Conservation (phyloP, 2,329 filamentous ascomycete species). For the Cryoendolithus antarcticus region DNA sequence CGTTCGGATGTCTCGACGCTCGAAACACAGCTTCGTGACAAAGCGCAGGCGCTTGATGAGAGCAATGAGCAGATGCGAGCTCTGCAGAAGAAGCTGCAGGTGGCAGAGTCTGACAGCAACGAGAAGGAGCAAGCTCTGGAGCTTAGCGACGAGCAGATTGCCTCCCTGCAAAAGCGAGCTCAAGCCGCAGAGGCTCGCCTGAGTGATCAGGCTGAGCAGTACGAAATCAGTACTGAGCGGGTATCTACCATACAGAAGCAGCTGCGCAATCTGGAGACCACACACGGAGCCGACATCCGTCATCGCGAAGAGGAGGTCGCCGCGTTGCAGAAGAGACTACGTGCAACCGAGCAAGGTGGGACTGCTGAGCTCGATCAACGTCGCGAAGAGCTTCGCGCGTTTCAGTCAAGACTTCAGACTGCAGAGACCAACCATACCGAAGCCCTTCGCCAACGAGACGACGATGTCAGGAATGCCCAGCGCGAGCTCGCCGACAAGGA, state of each 20-base stretch:
- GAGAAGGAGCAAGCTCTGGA: conserved; percentile 5
- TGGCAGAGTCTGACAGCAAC: conserved; percentile 10
- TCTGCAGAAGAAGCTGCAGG: conserved; percentile 23
- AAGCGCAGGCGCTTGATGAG: conserved; percentile 24
- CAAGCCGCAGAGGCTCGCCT: conserved; percentile 14
- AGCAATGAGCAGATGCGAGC: conserved; percentile 19
- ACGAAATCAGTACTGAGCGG: conserved; percentile 17
- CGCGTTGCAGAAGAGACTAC: conserved; percentile 10
- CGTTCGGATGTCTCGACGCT: conserved; percentile 22
- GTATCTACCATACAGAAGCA: conserved; percentile 15
- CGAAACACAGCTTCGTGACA: conserved; percentile 23
- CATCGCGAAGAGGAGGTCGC: conserved; percentile 10
- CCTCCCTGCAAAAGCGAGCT: conserved; percentile 1
- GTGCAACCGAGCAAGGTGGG: conserved; percentile 12
- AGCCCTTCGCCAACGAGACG: conserved; percentile 19
- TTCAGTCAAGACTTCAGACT: conserved; percentile 21
- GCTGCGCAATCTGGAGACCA: conserved; percentile 20
- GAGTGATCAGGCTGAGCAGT: conserved; percentile 21
- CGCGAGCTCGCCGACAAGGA: conserved; percentile 25
- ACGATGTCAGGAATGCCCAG: conserved; percentile 51
- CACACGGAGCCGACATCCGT: neutral
- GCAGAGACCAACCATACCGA: conserved; percentile 12
- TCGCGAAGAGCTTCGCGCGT: conserved; percentile 46
- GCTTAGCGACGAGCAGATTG: conserved; percentile 5
- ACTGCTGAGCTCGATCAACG: conserved; percentile 6